phyloP scores from a whole-genome alignment of 2,329 filamentous ascomycete species.

The Aureobasidium leucospermi region DNA sequence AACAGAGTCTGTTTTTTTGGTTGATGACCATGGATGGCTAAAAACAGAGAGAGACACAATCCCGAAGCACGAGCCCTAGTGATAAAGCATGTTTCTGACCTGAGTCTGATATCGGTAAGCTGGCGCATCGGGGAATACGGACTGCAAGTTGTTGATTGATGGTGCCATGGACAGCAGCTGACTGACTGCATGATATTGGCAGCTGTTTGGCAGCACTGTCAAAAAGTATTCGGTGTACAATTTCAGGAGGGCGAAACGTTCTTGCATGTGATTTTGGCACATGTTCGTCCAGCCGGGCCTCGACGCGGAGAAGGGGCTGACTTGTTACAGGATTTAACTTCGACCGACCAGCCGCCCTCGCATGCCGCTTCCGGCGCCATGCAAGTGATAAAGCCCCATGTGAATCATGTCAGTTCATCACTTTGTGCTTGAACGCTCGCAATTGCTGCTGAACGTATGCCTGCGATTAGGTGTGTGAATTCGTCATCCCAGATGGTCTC shows the following conservation, averaged over 20 bases:
- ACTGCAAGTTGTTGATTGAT: background rate
- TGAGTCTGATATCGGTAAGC: background rate
- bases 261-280: conserved; percentile 11
- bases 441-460: background rate
- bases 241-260: conserved; percentile 1
- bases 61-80: conserved; percentile 5
- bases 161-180: conserved; percentile 1
- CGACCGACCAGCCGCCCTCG: conserved; percentile 10
- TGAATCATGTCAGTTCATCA: background rate
- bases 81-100: conserved; percentile 11
- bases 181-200: background rate
- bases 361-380: conserved; percentile 9
- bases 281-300: conserved; percentile 9
- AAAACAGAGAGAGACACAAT: background rate
- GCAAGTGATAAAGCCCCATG: conserved; percentile 8
- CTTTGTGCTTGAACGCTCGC: background rate
- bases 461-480: background rate
- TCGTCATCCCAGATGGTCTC: background rate
- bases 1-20: background rate
- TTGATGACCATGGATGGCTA: conserved; percentile 4
- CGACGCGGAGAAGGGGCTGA: conserved; percentile 7
- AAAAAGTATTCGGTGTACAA: background rate
- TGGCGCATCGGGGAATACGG: background rate
- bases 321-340: conserved; percentile 4
- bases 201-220: background rate